Percentiles rank a stretch among this genome's conserved stretches.
Evolutionary conservation across 139 green algal genomes (phyloP).

Genomic region (Coccomyxa sp.): DNA sequence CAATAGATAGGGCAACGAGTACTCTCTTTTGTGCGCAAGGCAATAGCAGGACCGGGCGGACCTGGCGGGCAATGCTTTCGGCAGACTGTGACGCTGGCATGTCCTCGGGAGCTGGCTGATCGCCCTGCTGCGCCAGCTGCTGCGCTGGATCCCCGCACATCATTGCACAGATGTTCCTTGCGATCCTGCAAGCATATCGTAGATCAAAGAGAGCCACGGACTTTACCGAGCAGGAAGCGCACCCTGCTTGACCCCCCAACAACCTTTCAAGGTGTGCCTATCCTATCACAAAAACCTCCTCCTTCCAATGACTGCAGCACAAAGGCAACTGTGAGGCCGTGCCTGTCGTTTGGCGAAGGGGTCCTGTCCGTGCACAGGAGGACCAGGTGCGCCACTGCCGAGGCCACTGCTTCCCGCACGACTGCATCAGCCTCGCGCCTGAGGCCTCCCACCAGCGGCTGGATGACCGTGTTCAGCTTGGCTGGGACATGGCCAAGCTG

Average conservation of each 20-base stretch:
- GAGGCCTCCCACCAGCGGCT: constrained; percentile 85
- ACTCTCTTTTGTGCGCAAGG: no score
- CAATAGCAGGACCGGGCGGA: no score
- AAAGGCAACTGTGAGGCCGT: background rate
- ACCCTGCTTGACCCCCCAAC: no score
- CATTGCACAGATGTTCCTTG: constrained; percentile 80
- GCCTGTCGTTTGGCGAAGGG: constrained; percentile 81
- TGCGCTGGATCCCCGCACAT: constrained; percentile 48
- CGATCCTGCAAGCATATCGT: constrained; percentile 38
- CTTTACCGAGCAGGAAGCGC: no score
- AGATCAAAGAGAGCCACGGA: background rate
- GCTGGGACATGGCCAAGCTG: constrained; percentile 51
- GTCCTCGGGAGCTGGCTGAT: no score
- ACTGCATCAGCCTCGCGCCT: constrained; percentile 61
- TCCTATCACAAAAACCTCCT: no score
- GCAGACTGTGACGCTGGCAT: no score
- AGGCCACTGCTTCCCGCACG: constrained; percentile 53
- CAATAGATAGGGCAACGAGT: no score
- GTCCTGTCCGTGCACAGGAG: constrained; percentile 43
- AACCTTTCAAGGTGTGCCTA: no score
- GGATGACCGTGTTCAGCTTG: constrained; percentile 91
- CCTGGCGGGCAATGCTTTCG: no score
- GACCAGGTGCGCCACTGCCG: constrained; percentile 72
- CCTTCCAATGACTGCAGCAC: no score
- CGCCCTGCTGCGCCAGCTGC: no score